phyloP scores from a whole-genome alignment of 2,329 filamentous ascomycete genomes.

The Microdochium paspali region DNA sequence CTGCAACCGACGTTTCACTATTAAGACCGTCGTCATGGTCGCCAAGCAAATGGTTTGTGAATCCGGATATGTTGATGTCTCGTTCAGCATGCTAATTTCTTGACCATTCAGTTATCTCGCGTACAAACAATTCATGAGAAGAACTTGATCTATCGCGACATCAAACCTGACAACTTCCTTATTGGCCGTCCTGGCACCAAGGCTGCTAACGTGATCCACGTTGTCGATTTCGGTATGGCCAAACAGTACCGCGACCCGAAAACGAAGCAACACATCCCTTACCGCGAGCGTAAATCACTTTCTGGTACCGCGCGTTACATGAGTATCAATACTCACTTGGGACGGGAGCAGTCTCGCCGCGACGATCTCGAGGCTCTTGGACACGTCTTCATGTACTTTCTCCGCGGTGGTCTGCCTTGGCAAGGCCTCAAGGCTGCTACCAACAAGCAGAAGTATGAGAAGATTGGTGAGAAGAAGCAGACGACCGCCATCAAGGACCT shows the following conservation, averaged over 20 bases:
- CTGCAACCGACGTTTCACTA: constrained; percentile 88
- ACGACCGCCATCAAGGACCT: constrained; percentile 95
- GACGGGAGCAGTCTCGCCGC: constrained; percentile 88
- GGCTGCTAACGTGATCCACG: constrained; percentile 94
- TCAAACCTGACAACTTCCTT: constrained; percentile 99
- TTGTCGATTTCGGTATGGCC: constrained; percentile 98
- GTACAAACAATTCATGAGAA: constrained; percentile 96
- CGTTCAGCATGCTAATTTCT: no score
- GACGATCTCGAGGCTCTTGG: constrained; percentile 88
- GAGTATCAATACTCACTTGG: constrained; percentile 98
- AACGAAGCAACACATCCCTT: constrained; percentile 98
- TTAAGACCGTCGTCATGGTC: constrained; percentile 98
- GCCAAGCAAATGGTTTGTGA: constrained; percentile 99
- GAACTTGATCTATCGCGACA: constrained; percentile 97
- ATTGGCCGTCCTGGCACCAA: constrained; percentile 89
- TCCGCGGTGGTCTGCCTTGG: constrained; percentile 63
- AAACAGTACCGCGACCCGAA: constrained; percentile 99
- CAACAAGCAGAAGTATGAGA: constrained; percentile 97
- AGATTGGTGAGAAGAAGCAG: constrained; percentile 99
- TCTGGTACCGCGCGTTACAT: constrained; percentile 97
- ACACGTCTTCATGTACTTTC: constrained; percentile 68
- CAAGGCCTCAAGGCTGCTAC: constrained; percentile 65
- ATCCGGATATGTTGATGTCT: no score
- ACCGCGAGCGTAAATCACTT: constrained; percentile 91
- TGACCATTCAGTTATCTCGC: constrained; percentile 58